Evolutionary conservation across 441 rosid genomes (phyloP).

Genomic region (Populus hybrid): DNA sequence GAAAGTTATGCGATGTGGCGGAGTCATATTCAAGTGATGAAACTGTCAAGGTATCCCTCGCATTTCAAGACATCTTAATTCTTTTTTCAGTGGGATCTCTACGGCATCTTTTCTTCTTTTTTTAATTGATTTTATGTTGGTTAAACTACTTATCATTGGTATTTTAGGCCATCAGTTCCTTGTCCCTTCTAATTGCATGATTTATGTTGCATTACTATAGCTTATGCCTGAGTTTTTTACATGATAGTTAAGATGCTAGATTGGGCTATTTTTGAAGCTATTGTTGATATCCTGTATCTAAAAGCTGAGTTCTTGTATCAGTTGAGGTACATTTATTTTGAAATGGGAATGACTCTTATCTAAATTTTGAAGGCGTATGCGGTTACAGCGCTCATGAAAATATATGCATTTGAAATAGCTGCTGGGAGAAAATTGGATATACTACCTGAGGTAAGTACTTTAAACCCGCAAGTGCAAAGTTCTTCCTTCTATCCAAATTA

Average conservation of each 20-base stretch:
- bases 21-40: slow-evolving; percentile 95
- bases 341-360: not conserved
- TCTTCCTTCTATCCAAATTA: not conserved
- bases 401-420: slow-evolving; percentile 84
- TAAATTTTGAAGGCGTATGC: slow-evolving; percentile 76
- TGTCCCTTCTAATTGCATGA: not conserved
- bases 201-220: not conserved
- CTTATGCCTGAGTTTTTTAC: not conserved
- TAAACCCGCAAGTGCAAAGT: not conserved
- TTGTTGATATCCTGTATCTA: not conserved
- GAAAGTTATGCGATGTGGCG: slow-evolving; percentile 89
- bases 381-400: slow-evolving; percentile 87
- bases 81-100: not conserved
- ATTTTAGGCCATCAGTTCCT: not conserved
- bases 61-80: not conserved
- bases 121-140: not conserved
- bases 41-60: slow-evolving; percentile 68
- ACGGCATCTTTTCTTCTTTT: not conserved
- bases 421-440: slow-evolving; percentile 82
- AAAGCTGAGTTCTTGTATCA: not conserved
- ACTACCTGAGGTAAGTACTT: slow-evolving; percentile 75
- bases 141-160: not conserved
- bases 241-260: not conserved
- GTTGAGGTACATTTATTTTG: not conserved
- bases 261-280: not conserved